Evolutionary conservation across 2,329 filamentous ascomycete species (phyloP).

Genomic region (Apiospora saccharicola): DNA sequence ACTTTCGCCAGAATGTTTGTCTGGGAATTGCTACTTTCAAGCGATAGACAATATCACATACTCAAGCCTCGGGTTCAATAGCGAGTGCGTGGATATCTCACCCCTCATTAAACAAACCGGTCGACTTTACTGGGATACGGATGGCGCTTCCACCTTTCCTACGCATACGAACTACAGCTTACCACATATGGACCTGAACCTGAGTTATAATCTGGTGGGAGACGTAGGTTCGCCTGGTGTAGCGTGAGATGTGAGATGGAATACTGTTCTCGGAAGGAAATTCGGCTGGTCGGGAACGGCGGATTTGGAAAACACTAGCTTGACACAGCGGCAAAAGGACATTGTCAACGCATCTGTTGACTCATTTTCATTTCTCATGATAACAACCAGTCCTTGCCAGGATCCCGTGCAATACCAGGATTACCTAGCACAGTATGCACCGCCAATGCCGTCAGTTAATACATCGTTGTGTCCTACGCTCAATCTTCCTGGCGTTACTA

Average conservation of each 20-base stretch:
- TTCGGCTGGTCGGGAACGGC: neutral
- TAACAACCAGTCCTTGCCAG: neutral
- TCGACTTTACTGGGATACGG: neutral
- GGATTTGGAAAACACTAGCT: fast-evolving
- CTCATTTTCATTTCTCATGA: neutral
- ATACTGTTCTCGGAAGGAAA: neutral
- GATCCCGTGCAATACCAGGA: neutral
- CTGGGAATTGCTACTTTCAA: neutral
- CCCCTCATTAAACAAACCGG: neutral
- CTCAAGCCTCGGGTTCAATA: neutral
- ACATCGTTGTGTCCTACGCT: neutral
- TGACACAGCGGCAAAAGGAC: neutral
- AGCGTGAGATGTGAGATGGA: too few relatives aligned
- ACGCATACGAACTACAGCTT: neutral
- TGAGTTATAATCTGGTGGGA: neutral
- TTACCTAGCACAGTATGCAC: neutral
- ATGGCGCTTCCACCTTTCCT: too few relatives aligned
- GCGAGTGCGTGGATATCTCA: neutral
- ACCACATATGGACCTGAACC: neutral
- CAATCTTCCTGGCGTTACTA: neutral
- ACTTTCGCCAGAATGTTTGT: neutral
- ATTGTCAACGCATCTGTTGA: neutral
- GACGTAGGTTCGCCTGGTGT: too few relatives aligned
- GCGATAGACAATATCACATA: neutral
- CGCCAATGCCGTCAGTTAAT: neutral